These are phyloP conservation scores for Vigna trinervia DNA, from an alignment of 306 rosid genomes.

Conservation along the genomic window DNA sequence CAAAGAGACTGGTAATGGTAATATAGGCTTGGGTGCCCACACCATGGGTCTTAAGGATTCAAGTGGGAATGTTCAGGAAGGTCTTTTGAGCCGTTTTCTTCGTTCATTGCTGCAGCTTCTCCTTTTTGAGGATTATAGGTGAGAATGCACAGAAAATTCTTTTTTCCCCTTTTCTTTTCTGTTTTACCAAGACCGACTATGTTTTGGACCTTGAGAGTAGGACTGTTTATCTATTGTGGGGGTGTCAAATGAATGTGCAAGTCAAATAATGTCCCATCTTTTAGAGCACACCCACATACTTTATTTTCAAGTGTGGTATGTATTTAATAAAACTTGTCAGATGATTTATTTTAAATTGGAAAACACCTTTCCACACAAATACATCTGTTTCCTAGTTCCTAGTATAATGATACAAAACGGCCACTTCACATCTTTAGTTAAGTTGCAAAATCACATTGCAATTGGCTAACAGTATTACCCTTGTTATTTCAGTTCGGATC, in stretches of 20 bases:
- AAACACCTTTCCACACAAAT: conserved; percentile 9
- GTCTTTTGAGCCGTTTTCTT: conserved; percentile 82
- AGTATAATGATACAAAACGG: conserved; percentile 13
- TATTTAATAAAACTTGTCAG: not conserved
- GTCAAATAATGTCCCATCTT: conserved; percentile 9
- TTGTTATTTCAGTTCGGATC: conserved; percentile 72
- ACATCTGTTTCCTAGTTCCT: conserved; percentile 15
- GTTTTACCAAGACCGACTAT: conserved; percentile 15
- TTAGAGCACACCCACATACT: conserved; percentile 1
- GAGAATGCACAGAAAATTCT: conserved; percentile 13
- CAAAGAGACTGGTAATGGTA: conserved; percentile 69
- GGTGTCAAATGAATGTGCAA: conserved; percentile 21
- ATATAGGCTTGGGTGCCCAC: conserved; percentile 76
- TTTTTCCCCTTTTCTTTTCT: not conserved
- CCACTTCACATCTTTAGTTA: conserved; percentile 1
- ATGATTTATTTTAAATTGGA: conserved; percentile 30
- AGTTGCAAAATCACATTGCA: conserved; percentile 16
- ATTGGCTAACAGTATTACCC: conserved; percentile 19
- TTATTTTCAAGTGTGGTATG: not conserved
- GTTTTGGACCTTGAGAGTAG: not conserved
- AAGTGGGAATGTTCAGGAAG: conserved; percentile 74
- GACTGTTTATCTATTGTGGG: not conserved
- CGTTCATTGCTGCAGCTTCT: conserved; percentile 85
- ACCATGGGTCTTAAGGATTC: conserved; percentile 61
- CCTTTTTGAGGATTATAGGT: conserved; percentile 95